Base-by-base conservation (phyloP, 805 yeast genomes). In the Lachancea cidri region DNA sequence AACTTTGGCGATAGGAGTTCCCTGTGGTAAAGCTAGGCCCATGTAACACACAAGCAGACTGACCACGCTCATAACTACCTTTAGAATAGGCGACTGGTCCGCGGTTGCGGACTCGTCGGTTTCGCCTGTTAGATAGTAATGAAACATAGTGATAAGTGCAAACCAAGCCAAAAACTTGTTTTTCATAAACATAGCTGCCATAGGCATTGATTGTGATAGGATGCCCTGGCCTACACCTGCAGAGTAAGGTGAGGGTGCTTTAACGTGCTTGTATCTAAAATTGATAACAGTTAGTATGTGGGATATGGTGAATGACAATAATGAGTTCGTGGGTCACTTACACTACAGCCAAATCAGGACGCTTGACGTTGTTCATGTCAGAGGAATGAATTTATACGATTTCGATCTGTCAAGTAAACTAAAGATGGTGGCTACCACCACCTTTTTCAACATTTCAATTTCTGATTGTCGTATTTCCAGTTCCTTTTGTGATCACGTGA, bases 121-220 rank as follows among this genome's bases (percentile, higher is more conserved):
- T 25, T 52, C 54, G 5, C 55, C 52, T 20, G 55, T 62, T 16
- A 62, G 44, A 19, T 45, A 52, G 36, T 47, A 54, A 39, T 63
- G 77, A 18, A 76, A 50, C 4, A 78, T 68, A 45, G 75, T 68
- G 43, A 78, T 67, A 17, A 78, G 53, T 3, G 82, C 61, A 17
- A 79, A 62, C 83, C 83, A 76, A 8, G 58, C 65, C 30, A 61
- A 35, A 39, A 56, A 60, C 46, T 62, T 64, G 49, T 68, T 66
- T 50, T 60, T 73, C 74, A 79, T 68, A 60, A 79, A 78, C 78
- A 79, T 76, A 35, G 83, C 83, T 3, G 81, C 80, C 81, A 79
- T 75, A 24, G 84, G 83, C 64, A 79, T 72, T 14, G 81, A 68
- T 58, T 74, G 83, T 32, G 75, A 58, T 3, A 63, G 38, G 34